Evolutionary conservation across 129 eudicot genomes (phyloP), one percentile per base, ranked within the genome.

Genomic region (Escallonia rubra): DNA sequence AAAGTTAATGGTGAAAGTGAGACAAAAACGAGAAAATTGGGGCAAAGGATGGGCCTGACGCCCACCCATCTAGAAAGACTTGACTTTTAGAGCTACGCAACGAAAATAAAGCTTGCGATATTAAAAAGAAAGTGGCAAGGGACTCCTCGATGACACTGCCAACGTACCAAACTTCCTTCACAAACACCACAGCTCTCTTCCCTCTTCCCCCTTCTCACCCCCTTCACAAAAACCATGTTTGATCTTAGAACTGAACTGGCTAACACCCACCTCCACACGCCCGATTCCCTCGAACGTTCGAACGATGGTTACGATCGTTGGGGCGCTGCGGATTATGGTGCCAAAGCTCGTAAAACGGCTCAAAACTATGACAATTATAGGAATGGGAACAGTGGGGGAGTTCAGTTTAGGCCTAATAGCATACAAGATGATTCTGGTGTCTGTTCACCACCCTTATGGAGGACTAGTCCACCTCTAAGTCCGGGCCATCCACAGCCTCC

Each of bases 381-480:
- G 52, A 58, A 54, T 8, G 67, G 71, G 55, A 69, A 75, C 43
- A 69, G 78, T 43, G 84, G 59, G 15, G 79, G 71, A 38, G 43
- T 87, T 59, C 82, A 81, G 47, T 87, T 81, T 46, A 72, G 80
- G 52, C 51, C 81, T 41, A 76, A 77, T 2, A 73, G 67, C n/a
- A 73, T 43, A 56, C 74, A 72, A 4, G 84, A 81, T 14, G 84
- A 85, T 2, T 80, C 82, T 0, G 96, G 82, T n/a, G 61, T 72
- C 10, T 72, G 82, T 64, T 85, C 91, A 6, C 96, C 96, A 1
- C 89, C 89, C 42, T 67, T 88, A 15, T 88, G 96, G 96, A 78
- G 65, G 43, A 63, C 41, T 7, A 78, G 73, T 64, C 75, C 82
- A 7, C 79, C 90, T 1, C 67, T 47, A 45, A 79, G 74, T 65